Base-by-base conservation (phyloP, 768 basidiomycete species). In the Tremella fuciformis region DNA sequence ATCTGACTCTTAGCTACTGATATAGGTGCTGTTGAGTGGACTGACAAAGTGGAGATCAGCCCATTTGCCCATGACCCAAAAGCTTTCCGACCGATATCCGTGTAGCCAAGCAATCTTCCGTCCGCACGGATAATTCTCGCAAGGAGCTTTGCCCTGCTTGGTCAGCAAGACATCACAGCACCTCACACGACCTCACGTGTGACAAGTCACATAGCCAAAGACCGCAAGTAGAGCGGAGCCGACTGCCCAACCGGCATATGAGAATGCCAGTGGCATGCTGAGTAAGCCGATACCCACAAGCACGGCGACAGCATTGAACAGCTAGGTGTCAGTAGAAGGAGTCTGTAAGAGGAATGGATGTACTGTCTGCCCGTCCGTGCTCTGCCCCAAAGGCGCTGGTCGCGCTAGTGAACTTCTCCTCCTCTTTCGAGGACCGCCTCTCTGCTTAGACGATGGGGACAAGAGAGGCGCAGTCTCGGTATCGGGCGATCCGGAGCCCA, bases 231-330 rank as follows among this genome's bases (percentile, higher is more conserved):
- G 79, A 22, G 82, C 7, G 0, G 85, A 86, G 0, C 94, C 93
- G 38, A 82, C 79, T 16, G 86, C 78, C 93, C 93, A 97, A 2
- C 93, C 94, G 1, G 90, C 84, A 67, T 89, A 90, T 0, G 91
- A 85, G 68, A 96, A 94, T 0, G 93, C 93, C 22, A 96, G 80
- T 0, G 91, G 90, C 71, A 90, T 86, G 13, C 89, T 89, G 16
- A 93, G 81, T 81, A 94, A 86, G 3, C 91, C 91, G 62, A 93
- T 86, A 6, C 91, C 91, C 18, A 91, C 80, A 11, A 94, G 79
- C 34, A 92, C 88, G 13, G 89, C 89, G 29, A 86, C 88, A 9
- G 86, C 86, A 67, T 93, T 93, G 77, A 91, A 91, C n/a, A 94
- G 77, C 90, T 90, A 44, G 46, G 11, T 24, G 1, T 37, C 16